Evolutionary conservation across 495 filamentous ascomycete species (phyloP), one percentile per base, ranked within the genome.

Genomic region (Extremus antarcticus): DNA sequence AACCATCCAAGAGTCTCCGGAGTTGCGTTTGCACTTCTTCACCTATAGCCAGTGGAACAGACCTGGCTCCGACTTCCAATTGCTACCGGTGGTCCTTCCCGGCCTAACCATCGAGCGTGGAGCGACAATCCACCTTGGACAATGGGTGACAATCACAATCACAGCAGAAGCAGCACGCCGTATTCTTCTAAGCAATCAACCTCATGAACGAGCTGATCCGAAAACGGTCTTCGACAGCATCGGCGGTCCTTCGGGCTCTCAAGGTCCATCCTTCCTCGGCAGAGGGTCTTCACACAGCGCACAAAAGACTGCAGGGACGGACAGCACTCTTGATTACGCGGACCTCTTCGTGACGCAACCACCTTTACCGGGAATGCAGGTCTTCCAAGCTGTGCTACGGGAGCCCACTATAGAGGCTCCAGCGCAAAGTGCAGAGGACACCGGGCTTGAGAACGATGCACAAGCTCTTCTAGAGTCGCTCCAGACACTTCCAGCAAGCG

Each of bases 341-440:
- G 53, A 56, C 20, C 53, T 60, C 19, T 25, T 56, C 41, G 47
- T 60, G 35, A 52, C 47, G 2, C 57, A 60, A 38, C 57, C 57
- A 10, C 57, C 57, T 3, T 10, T 53, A 7, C 7, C 56, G n/a
- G 47, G 41, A 10, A 56, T 56, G 53, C 57, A 60, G 35, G 57
- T 47, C 8, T 60, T 56, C 47, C 29, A 7, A 13, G 51, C 50
- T 20, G 20, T 56, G 4, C 29, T 17, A 8, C 41, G 8, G n/a
- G 17, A 35, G 29, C 13, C 29, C 7, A 35, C 29, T 35, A 35
- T 35, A 35, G 29, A 35, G 29, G 29, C 29, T 13, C 13, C 29
- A 35, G 13, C 13, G 29, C n/a, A n/a, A n/a, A n/a, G n/a, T n/a
- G n/a, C n/a, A n/a, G n/a, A n/a, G n/a, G n/a, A n/a, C n/a, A n/a